These are phyloP conservation scores for Pythium aquatile DNA, from an alignment of 352 stramenopile genomes.

Conservation along the genomic window DNA sequence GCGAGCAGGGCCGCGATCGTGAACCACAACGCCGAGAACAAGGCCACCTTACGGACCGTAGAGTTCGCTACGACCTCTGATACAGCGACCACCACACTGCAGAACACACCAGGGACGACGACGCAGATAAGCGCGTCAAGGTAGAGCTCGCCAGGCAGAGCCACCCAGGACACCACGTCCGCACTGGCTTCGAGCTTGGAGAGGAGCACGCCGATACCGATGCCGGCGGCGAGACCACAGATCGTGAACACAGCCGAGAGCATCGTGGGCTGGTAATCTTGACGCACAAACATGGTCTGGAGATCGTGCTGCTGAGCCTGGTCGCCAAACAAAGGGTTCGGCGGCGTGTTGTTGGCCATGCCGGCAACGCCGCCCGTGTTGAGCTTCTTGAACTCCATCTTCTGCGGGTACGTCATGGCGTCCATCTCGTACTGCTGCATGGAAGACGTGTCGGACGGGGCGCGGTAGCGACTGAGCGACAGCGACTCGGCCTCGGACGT, in stretches of 20 bases:
- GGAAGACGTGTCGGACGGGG: neutral
- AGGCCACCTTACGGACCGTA: slow-evolving; percentile 26
- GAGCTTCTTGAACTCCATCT: slow-evolving; percentile 8
- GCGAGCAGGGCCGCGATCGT: slow-evolving; percentile 31
- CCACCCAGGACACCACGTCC: slow-evolving; percentile 30
- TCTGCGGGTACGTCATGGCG: neutral
- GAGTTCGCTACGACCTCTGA: slow-evolving; percentile 31
- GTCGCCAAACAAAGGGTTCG: slow-evolving; percentile 15
- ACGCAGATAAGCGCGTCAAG: slow-evolving; percentile 38
- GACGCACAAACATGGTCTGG: slow-evolving; percentile 14
- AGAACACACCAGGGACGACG: slow-evolving; percentile 41
- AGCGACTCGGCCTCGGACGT: slow-evolving; percentile 21
- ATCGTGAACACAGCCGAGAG: slow-evolving; percentile 14
- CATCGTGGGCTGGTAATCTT: slow-evolving; percentile 1
- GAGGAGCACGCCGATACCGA: slow-evolving; percentile 33
- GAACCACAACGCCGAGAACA: slow-evolving; percentile 31
- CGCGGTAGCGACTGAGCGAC: slow-evolving; percentile 8
- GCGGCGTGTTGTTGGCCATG: neutral
- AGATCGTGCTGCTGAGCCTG: slow-evolving; percentile 13
- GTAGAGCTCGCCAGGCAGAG: slow-evolving; percentile 38
- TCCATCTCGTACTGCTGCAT: slow-evolving; percentile 3
- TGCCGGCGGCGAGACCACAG: slow-evolving; percentile 21
- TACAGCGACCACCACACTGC: slow-evolving; percentile 33
- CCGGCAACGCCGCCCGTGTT: neutral
- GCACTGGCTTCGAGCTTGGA: slow-evolving; percentile 19